Base-by-base conservation (phyloP, 179 eudicot species). In the Carnegiea gigantea region DNA sequence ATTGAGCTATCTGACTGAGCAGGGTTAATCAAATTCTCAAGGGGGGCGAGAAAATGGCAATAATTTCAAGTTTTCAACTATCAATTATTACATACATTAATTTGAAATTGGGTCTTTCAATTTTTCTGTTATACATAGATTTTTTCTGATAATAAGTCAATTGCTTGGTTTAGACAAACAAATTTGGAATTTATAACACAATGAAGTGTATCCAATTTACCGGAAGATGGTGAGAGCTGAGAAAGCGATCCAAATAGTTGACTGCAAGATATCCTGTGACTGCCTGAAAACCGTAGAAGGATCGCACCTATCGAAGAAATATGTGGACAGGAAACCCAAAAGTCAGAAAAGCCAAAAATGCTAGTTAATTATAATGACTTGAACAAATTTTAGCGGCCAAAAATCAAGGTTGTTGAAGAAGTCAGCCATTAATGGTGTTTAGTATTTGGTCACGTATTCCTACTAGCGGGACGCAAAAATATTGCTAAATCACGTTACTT, bases 211-310 rank as follows among this genome's bases (percentile, higher is more conserved):
- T 70, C 26, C 8, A 0, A 36, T 15, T 87, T 83, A 95, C 98
- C 90, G 98, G 98, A 80, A 90, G 78, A 36, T 85, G 86, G 79
- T 87, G 94, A 40, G 85, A 83, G 65, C 81, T 81, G 15, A 92
- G 90, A 85, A 89, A 89, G 44, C 98, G 97, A 74, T 95, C 96
- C 6, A 93, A 82, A 82, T 94, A 94, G 88, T 89, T 94, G 77
- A 93, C 92, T 82, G 98, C 83, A 54, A 95, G 95, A 80, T 92
- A 93, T 81, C 92, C 97, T 83, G 98, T 95, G 83, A 86, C 76
- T 17, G 98, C 91, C 79, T 90, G 89, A 70, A 95, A 95, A 23
- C 97, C 93, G 79, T 90, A 90, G 82, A 84, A 87, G 76, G 89
- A 80, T 51, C 88, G 91, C 48, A 92, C 97, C 98, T 94, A 40